These are phyloP conservation scores for Lasiosphaeria hispida DNA, from an alignment of 495 filamentous ascomycete genomes.

Conservation along the genomic window DNA sequence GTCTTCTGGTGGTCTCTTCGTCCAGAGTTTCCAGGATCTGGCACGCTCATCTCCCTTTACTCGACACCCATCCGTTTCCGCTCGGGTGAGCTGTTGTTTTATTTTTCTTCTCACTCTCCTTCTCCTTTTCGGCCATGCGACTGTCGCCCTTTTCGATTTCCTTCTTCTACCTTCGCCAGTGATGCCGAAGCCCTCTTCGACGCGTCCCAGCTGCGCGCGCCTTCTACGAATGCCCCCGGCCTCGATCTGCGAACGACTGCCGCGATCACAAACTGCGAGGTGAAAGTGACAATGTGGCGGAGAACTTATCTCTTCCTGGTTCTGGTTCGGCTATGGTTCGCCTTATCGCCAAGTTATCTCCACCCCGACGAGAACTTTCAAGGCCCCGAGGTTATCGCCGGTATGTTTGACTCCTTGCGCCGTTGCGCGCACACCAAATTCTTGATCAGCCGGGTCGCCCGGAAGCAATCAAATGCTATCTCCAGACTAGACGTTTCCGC, in stretches of 20 bases:
- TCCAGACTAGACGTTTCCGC: no score
- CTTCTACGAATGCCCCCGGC: slow-evolving; percentile 18
- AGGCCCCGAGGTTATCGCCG: slow-evolving; percentile 93
- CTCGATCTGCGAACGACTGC: slow-evolving; percentile 14
- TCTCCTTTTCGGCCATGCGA: slow-evolving; percentile 8
- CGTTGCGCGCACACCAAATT: neutral
- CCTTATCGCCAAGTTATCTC: slow-evolving; percentile 89
- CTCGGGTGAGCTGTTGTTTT: slow-evolving; percentile 10
- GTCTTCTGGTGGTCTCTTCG: no score
- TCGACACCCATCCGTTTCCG: slow-evolving; percentile 1
- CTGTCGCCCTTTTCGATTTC: neutral
- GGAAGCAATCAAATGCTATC: neutral
- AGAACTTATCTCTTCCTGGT: slow-evolving; percentile 82
- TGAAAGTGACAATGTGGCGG: slow-evolving; percentile 70
- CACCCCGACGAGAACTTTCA: slow-evolving; percentile 99
- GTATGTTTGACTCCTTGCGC: slow-evolving; percentile 53
- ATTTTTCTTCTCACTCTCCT: slow-evolving; percentile 8
- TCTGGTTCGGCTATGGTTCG: slow-evolving; percentile 88
- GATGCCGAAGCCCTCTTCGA: slow-evolving; percentile 12
- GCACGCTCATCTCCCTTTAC: slow-evolving; percentile 5
- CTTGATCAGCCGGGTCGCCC: neutral
- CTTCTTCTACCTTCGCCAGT: slow-evolving; percentile 1
- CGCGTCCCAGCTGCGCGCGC: slow-evolving; percentile 8
- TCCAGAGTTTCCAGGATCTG: slow-evolving; percentile 4
- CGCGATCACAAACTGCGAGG: slow-evolving; percentile 5